Evolutionary conservation across 257 asterid genomes (phyloP), one percentile per base, ranked within the genome.

Genomic region (Catharanthus roseus): DNA sequence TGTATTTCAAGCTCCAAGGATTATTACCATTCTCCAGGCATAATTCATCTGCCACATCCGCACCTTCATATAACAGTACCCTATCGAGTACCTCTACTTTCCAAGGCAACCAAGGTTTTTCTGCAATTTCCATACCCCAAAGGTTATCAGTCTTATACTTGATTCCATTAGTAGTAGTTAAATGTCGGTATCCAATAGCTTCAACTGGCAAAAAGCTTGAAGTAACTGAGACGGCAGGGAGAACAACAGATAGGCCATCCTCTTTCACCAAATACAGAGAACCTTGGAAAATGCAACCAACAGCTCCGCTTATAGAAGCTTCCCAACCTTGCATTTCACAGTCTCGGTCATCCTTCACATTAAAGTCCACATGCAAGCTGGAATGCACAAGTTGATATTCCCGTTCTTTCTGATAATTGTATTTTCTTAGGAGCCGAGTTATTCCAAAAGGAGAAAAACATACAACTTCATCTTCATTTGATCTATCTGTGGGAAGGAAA

Each of bases 31-130:
- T 93, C 77, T 80, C 95, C 81, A 81, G 72, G 87, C 96, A 93
- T 73, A 93, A 78, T 70, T 80, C 81, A 79, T 93, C 97, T 72
- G 96, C 96, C 78, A 86, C 95, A 80, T 89, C 90, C 42, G 90
- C 92, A 67, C 92, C 89, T 82, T 93, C 99, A 58, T 77, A 83
- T 68, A 88, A 61, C 77, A 91, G 89, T 75, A 85, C 88, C 84
- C 86, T 85, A 83, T 91, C 99, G 96, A 91, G 85, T 70, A 91
- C 82, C 83, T 89, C 99, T 79, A 91, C 85, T 83, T 91, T 88
- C 97, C 96, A 89, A 72, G 96, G 92, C 63, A 90, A 75, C 87
- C 82, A 73, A 60, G 82, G 85, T 49, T 72, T 82, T 88, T 70
- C 79, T 31, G 51, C 56, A 75, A 79, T 72, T 78, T 75, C 82